Evolutionary conservation across 176 grass and related monocot species (phyloP), one percentile per base, ranked within the genome.

Genomic region (Triticum monococcum): DNA sequence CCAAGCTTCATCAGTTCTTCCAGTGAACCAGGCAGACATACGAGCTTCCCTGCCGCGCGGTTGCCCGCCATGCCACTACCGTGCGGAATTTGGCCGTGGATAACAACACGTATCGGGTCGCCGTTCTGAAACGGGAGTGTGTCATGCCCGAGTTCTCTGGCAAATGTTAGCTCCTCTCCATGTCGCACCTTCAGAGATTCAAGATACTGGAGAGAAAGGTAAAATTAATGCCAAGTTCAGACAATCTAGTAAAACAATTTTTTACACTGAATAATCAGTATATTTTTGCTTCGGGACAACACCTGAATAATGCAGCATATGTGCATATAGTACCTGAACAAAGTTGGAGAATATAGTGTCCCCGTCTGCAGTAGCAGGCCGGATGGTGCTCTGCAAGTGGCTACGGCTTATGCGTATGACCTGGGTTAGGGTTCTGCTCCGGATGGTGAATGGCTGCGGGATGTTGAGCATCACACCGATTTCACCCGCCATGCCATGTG

Each of bases 361-460:
- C 7, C 36, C 87, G 24, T 94, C 89, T n/a, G 59, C 84, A 3
- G 77, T 79, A 40, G 69, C 12, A 31, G 87, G 78, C 20, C 77
- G 66, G 60, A 91, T 13, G 8, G 81, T 80, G 50, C 77, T 82
- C 48, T 63, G 41, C 43, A 94, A 75, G 85, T 86, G 92, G 36
- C 4, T 77, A 18, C n/a, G 87, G 81, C 61, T 80, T 74, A 91
- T 64, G 67, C 85, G 78, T 48, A 91, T 82, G 0, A 85, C 84
- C 73, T 94, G 78, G 7, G 87, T 79, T 61, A 94, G 78, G 18
- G 37, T 75, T 67, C 68, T 85, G 87, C 77, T 83, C 6, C 92
- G 81, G 37, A 91, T 64, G 26, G 89, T 89, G 67, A 94, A 91
- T 1, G 92, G 92, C 66, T 91, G 92, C 8, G 92, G 87, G 38